Evolutionary conservation across 2,329 filamentous ascomycete genomes (phyloP).

Genomic region (Colletotrichum ledebouriae): DNA sequence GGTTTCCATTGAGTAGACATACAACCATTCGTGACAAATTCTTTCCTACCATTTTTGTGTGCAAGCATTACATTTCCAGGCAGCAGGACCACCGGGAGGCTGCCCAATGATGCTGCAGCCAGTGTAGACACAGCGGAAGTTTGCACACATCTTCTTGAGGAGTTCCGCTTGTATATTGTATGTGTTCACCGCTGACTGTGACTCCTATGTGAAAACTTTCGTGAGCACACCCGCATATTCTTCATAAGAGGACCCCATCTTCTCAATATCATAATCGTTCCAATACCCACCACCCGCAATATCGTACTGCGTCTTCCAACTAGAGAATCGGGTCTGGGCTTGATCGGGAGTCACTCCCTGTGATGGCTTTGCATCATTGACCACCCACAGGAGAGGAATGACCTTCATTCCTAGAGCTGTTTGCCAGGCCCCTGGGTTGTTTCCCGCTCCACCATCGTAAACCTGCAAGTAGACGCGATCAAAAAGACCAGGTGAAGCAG

Average conservation of each 20-base stretch:
- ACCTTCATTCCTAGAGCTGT: constrained; percentile 55
- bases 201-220: constrained; percentile 44
- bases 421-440: constrained; percentile 56
- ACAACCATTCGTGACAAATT: too few species aligned
- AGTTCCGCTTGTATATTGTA: too few species aligned
- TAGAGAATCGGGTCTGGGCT: constrained; percentile 51
- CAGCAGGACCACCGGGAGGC: too few species aligned
- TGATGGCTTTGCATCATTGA: constrained; percentile 60
- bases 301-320: constrained; percentile 49
- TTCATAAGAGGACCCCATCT: constrained; percentile 55
- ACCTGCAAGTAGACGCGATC: constrained; percentile 60
- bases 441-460: constrained; percentile 59
- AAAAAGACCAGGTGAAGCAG: constrained; percentile 48
- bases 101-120: too few species aligned
- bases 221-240: constrained; percentile 49
- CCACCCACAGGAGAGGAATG: constrained; percentile 60
- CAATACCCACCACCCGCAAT: constrained; percentile 59
- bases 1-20: too few species aligned
- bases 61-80: too few species aligned
- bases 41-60: too few species aligned
- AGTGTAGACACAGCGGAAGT: too few species aligned
- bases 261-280: constrained; percentile 63
- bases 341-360: constrained; percentile 55
- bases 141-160: too few species aligned
- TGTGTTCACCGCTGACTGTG: too few species aligned